These are phyloP conservation scores for Ilyonectria robusta DNA, from an alignment of 2,329 filamentous ascomycete species.

Conservation along the genomic window DNA sequence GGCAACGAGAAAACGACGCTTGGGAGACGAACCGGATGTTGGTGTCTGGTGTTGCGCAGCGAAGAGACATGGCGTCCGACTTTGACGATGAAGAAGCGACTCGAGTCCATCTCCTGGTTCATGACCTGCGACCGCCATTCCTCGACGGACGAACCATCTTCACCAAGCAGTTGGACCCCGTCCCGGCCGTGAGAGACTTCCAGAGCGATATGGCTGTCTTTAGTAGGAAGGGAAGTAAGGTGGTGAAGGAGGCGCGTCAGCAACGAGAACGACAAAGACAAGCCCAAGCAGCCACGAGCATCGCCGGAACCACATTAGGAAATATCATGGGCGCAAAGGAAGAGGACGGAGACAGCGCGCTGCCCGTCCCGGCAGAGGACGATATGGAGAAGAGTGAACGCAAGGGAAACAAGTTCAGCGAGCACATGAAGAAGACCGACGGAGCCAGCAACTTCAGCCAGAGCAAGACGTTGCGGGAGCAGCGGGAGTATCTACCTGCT, in stretches of 20 bases:
- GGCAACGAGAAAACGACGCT: slow-evolving; percentile 94
- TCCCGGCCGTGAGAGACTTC: slow-evolving; percentile 91
- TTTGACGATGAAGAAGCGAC: slow-evolving; percentile 94
- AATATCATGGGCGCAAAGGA: slow-evolving; percentile 98
- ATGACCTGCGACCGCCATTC: slow-evolving; percentile 95
- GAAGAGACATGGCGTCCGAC: slow-evolving; percentile 83
- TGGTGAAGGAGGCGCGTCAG: slow-evolving; percentile 91
- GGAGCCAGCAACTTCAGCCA: slow-evolving; percentile 93
- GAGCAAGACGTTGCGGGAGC: slow-evolving; percentile 90
- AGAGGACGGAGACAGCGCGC: slow-evolving; percentile 90
- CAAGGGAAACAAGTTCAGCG: slow-evolving; percentile 82
- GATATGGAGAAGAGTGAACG: slow-evolving; percentile 67
- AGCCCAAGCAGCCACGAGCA: slow-evolving; percentile 93
- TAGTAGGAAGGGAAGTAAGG: slow-evolving; percentile 92
- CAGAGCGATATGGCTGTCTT: slow-evolving; percentile 99
- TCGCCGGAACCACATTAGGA: slow-evolving; percentile 91
- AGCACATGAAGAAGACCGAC: slow-evolving; percentile 89
- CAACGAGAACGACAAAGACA: slow-evolving; percentile 95
- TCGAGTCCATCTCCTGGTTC: slow-evolving; percentile 90
- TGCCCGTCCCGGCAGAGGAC: slow-evolving; percentile 81
- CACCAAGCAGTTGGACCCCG: slow-evolving; percentile 95
- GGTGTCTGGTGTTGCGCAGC: slow-evolving; percentile 93
- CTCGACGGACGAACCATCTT: slow-evolving; percentile 95
- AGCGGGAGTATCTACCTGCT: slow-evolving; percentile 92
- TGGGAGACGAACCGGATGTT: slow-evolving; percentile 99